A percentile compares a stretch with the other conserved stretches of the same genome.
These are phyloP conservation scores for Metschnikowia vanudenii DNA, from an alignment of 805 yeast species.

Conservation along the genomic window DNA sequence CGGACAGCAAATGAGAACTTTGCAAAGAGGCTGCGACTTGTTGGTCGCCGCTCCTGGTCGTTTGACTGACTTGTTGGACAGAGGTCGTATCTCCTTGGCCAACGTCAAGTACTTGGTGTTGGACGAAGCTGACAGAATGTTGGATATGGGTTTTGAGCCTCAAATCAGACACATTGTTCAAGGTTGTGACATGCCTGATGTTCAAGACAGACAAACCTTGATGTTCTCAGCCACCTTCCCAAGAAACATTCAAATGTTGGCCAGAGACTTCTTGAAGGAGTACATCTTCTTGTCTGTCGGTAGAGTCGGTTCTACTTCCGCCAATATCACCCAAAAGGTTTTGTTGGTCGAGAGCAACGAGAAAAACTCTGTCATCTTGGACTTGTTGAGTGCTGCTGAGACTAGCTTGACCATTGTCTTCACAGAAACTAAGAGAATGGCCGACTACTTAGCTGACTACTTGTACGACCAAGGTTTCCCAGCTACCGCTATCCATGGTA, in stretches of 20 bases:
- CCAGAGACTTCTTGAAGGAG: constrained; percentile 94
- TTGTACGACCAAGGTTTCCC: constrained; percentile 86
- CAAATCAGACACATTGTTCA: constrained; percentile 98
- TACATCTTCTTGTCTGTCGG: constrained; percentile 97
- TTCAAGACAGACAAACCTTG: constrained; percentile 87
- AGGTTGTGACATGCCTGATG: constrained; percentile 96
- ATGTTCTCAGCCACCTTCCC: constrained; percentile 99
- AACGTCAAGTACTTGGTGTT: constrained; percentile 91
- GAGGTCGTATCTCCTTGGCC: constrained; percentile 86
- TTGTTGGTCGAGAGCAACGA: constrained; percentile 93
- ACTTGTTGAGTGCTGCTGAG: constrained; percentile 73
- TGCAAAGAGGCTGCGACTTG: constrained; percentile 92
- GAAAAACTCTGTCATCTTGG: constrained; percentile 84
- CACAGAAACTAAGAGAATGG: constrained; percentile 98
- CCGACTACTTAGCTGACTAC: constrained; percentile 91
- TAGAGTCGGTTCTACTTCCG: constrained; percentile 98
- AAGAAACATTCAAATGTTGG: constrained; percentile 92
- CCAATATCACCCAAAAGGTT: constrained; percentile 93
- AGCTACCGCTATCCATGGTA: constrained; percentile 99
- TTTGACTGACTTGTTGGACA: constrained; percentile 89
- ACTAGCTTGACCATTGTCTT: constrained; percentile 88
- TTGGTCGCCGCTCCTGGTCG: constrained; percentile 99
- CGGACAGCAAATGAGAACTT: constrained; percentile 78
- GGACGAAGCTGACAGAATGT: constrained; percentile 99
- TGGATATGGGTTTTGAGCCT: constrained; percentile 99